Base-by-base conservation (phyloP, 805 yeast species). In the Zygotorulaspora chibaensis region DNA sequence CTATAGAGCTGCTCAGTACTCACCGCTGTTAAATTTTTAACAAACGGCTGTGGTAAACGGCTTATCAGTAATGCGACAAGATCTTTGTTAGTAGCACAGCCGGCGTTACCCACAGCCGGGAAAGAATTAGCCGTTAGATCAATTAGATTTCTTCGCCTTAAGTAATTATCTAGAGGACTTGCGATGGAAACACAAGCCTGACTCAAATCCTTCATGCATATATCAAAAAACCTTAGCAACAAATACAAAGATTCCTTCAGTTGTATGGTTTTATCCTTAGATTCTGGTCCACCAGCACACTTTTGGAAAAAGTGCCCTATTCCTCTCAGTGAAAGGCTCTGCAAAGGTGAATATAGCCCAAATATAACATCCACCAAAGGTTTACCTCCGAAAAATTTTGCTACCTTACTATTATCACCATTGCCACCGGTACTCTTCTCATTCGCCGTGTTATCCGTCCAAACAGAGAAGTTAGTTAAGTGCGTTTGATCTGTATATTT, bases 301-400 rank as follows among this genome's bases (percentile, higher is more conserved):
- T 50, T 45, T 25, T 56, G 59, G 40, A 55, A 54, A 28, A 56
- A 50, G 26, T 45, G 46, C 31, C 66, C 66, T 10, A 63, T 60
- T 23, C 66, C 67, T 45, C 56, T 50, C 11, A 62, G 48, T 1
- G 68, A 64, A 27, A 61, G 47, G 11, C 53, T 46, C 30, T 59
- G 58, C 23, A 53, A 48, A 5, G 66, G 62, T 2, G 65, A 57
- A 43, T 58, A 63, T 20, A 64, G 45, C 4, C 68, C 68, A 39
- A 58, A 60, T 25, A 57, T 35, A 26, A 56, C 62, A 44, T 63
- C 66, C 11, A 64, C 51, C 18, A 62, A 38, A 2, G 66, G 65
- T 20, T 56, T 48, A 27, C 54, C 50, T 11, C 36, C 44, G 35
- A 48, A 34, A 28, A 47, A 42, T 13, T 47, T 40, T 26, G 46